A percentile compares a stretch with the other conserved stretches of the same genome.
Evolutionary conservation across 1,284 basidiomycete genomes (phyloP).

Genomic region (Cutaneotrichosporon cyanovorans): DNA sequence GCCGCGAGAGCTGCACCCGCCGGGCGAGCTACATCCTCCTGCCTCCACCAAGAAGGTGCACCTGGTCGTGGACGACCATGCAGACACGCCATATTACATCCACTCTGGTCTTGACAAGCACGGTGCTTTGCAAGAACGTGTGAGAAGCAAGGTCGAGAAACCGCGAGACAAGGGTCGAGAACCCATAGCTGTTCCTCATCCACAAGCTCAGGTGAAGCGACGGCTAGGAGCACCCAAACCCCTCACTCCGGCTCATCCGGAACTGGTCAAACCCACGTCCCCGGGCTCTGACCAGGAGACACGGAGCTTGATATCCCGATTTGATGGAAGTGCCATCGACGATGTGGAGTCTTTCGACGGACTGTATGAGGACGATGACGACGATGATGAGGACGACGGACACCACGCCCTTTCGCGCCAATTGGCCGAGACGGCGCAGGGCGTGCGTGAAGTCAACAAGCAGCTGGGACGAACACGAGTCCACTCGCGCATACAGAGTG

Average conservation of each 20-base stretch:
- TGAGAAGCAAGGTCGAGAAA: conserved; percentile 22
- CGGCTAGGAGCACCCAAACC: conserved; percentile 4
- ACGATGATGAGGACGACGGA: conserved; percentile 50
- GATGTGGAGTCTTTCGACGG: neutral
- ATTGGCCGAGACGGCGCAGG: conserved; percentile 92
- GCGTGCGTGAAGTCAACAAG: conserved; percentile 97
- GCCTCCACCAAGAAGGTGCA: conserved; percentile 11
- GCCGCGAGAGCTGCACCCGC: too few relatives aligned
- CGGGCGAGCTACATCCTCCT: conserved; percentile 1
- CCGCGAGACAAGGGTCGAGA: conserved; percentile 1
- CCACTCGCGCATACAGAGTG: conserved; percentile 79
- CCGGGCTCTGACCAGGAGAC: conserved; percentile 1
- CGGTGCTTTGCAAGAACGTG: conserved; percentile 42
- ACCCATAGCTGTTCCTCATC: neutral
- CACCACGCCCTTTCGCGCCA: conserved; percentile 75
- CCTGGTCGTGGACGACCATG: conserved; percentile 8
- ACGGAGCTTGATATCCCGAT: conserved; percentile 6
- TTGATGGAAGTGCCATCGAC: conserved; percentile 1
- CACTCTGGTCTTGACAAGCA: conserved; percentile 46
- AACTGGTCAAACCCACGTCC: neutral
- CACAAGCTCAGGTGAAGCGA: neutral
- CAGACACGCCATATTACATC: conserved; percentile 44
- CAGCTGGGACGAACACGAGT: conserved; percentile 95
- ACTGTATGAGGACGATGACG: conserved; percentile 7
- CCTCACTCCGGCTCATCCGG: conserved; percentile 6